phyloP scores from a whole-genome alignment of 2,329 filamentous ascomycete species.

The Ophiocordyceps polyrhachis-furcata region DNA sequence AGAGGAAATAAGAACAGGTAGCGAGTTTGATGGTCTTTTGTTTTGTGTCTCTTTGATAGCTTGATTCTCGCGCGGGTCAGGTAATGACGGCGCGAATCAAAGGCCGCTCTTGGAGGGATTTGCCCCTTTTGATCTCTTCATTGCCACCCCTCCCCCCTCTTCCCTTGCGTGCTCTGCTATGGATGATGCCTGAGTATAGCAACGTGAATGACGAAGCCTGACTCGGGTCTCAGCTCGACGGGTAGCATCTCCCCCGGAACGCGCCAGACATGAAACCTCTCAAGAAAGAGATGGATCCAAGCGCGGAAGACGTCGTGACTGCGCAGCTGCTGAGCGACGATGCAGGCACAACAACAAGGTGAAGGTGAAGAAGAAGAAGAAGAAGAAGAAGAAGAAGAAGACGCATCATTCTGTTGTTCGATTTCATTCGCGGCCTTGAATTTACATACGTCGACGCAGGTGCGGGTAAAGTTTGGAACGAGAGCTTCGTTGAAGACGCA shows the following conservation, averaged over 20 bases:
- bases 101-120: background rate
- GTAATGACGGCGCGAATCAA: background rate
- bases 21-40: too few relatives aligned
- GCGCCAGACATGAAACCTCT: conserved; percentile 56
- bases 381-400: conserved; percentile 13
- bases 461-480: conserved; percentile 62
- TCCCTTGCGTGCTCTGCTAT: background rate
- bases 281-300: conserved; percentile 55
- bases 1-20: background rate
- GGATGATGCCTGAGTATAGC: conserved; percentile 36
- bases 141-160: background rate
- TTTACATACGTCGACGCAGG: conserved; percentile 54
- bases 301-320: conserved; percentile 68
- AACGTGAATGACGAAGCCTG: conserved; percentile 70
- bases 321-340: conserved; percentile 79
- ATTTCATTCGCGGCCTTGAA: conserved; percentile 3
- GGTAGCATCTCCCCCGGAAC: conserved; percentile 46
- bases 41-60: too few relatives aligned
- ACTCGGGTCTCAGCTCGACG: conserved; percentile 36
- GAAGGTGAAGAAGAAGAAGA: conserved; percentile 9
- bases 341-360: conserved; percentile 36
- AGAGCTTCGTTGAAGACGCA: conserved; percentile 90
- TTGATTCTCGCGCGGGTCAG: too few relatives aligned
- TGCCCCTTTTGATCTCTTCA: background rate
- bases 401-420: background rate